Base-by-base conservation (phyloP, 768 basidiomycete genomes). In the Hygrophorus pudorinus region DNA sequence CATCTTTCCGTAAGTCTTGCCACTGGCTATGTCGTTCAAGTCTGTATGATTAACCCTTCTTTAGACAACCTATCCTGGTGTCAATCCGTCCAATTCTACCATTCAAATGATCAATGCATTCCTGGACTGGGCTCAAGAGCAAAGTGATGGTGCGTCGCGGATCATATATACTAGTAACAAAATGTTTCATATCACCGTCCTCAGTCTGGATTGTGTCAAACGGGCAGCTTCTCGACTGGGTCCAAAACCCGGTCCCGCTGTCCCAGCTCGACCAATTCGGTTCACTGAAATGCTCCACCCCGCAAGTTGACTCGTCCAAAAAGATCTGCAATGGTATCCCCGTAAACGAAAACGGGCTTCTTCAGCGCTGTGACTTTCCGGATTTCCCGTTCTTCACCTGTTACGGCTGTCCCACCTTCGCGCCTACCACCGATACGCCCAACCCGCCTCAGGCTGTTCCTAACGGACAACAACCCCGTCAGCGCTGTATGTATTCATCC, bases 311-410 rank as follows among this genome's bases (percentile, higher is more conserved):
- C 49, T 17, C 66, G 2, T 62, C 64, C 20, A 37, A 56, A 24
- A 70, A 78, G 56, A 79, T 89, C 46, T 89, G 86, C 64, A 84
- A 88, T 53, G 86, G 86, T 30, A 77, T 89, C 14, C 78, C 80
- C 1, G 59, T 61, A 45, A 84, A 85, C 54, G 76, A 87, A 60
- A 59, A 58, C 1, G 83, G 84, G 4, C 58, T 85, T 12, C 54
- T 85, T 14, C 58, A 63, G 10, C 73, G 73, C 40, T 87, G 85
- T 58, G 58, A 65, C 3, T 87, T 87, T 64, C 46, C 71, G 1
- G 83, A 85, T 56, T 86, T 83, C 66, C 85, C 85, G 2, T 89
- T 84, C 70, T 79, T 64, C 49, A 87, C 84, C 44, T 85, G 84
- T 57, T 89, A 87, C 56, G 83, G 84, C 28, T 89, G 85, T 60